Conservation (phyloP, 345 rosid species). For the Populus deltoides region DNA sequence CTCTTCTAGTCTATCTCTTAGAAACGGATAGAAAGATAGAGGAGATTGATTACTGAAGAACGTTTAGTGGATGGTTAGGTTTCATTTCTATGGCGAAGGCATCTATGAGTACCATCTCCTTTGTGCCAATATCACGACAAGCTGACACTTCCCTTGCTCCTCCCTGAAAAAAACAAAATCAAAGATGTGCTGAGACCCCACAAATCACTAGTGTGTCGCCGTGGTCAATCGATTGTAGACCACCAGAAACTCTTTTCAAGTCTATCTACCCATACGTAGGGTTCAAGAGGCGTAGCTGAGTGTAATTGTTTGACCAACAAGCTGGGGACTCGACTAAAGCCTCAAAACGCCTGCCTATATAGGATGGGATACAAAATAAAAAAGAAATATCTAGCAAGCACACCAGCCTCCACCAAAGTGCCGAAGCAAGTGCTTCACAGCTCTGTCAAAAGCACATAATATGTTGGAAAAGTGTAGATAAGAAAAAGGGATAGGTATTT, state of each 20-base stretch:
- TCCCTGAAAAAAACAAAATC: not conserved
- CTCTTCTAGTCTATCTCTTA: not conserved
- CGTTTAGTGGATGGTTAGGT: slow-evolving; percentile 14
- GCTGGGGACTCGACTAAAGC: not conserved
- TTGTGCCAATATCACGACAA: slow-evolving; percentile 23
- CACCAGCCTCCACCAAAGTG: slow-evolving; percentile 8
- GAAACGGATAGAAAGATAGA: not conserved
- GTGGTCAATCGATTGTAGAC: not conserved
- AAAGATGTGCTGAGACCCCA: slow-evolving; percentile 11
- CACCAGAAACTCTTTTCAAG: not conserved
- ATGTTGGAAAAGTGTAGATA: not conserved
- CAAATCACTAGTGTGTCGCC: not conserved
- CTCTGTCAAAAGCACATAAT: slow-evolving; percentile 4
- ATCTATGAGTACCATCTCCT: slow-evolving; percentile 10
- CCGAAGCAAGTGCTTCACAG: slow-evolving; percentile 15
- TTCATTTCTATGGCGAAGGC: slow-evolving; percentile 15
- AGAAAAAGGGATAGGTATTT: not conserved
- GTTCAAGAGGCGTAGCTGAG: not conserved
- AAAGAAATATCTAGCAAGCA: slow-evolving; percentile 11
- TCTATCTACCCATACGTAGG: slow-evolving; percentile 5
- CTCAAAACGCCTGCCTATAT: not conserved
- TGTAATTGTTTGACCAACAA: slow-evolving; percentile 17
- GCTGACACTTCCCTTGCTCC: not conserved
- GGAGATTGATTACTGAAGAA: not conserved
- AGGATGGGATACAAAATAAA: not conserved